Conservation (phyloP, 768 basidiomycete species). For the Lepiota venenata region DNA sequence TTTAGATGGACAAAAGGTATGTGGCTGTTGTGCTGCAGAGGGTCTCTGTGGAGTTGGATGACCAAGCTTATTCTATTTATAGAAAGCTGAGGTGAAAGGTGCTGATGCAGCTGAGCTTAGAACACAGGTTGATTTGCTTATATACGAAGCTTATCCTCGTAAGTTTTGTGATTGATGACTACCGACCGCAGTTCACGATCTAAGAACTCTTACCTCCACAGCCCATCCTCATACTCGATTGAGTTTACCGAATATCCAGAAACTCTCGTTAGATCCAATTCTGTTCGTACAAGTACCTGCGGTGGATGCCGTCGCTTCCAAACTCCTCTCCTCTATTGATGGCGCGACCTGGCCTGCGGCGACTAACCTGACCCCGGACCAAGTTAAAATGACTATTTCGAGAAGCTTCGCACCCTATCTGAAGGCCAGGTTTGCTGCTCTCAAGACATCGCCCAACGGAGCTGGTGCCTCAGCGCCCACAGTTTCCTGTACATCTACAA, state of each 20-base stretch:
- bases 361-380: conserved; percentile 23
- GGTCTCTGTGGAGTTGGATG: background rate
- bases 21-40: conserved; percentile 8
- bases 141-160: conserved; percentile 83
- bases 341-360: conserved; percentile 32
- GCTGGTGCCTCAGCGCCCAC: conserved; percentile 13
- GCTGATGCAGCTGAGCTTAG: conserved; percentile 65
- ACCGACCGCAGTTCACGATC: background rate
- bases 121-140: conserved; percentile 69
- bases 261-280: conserved; percentile 70
- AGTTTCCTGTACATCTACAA: conserved; percentile 30
- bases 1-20: conserved; percentile 67
- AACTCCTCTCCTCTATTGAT: conserved; percentile 64
- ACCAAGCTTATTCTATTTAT: background rate
- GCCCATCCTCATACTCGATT: conserved; percentile 74
- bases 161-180: conserved; percentile 25
- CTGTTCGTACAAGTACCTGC: conserved; percentile 71
- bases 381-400: conserved; percentile 49
- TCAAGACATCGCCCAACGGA: conserved; percentile 13
- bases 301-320: conserved; percentile 58
- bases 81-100: conserved; percentile 74
- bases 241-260: conserved; percentile 54
- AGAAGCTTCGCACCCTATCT: conserved; percentile 59
- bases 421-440: conserved; percentile 48
- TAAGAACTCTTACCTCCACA: conserved; percentile 23